Evolutionary conservation across 345 rosid species (phyloP).

Genomic region (Eucalyptus camaldulensis): DNA sequence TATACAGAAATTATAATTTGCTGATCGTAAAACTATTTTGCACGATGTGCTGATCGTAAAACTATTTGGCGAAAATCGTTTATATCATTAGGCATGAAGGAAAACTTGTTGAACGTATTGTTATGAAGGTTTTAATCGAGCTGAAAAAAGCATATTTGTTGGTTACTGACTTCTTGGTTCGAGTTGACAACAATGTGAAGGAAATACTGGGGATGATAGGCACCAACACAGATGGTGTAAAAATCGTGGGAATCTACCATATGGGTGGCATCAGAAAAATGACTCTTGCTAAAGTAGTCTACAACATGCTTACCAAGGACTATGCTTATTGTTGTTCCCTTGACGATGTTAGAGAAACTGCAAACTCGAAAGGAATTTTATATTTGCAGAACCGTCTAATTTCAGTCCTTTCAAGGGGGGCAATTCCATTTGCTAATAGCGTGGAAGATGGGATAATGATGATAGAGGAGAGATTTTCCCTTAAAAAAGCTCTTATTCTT

Average conservation of each 20-base stretch:
- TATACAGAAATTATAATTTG: no score
- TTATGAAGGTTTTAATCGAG: rapidly evolving
- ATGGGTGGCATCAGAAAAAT: neutral
- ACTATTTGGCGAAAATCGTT: no score
- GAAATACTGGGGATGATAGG: neutral
- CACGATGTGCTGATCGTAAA: no score
- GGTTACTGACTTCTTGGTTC: neutral
- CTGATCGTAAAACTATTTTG: no score
- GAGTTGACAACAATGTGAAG: neutral
- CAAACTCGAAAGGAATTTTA: neutral
- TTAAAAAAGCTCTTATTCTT: no score
- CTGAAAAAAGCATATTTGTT: neutral
- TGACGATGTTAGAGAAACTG: neutral
- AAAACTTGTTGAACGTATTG: rapidly evolving
- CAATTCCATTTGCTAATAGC: neutral
- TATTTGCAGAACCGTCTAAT: neutral
- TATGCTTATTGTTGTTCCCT: neutral
- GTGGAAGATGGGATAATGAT: no score
- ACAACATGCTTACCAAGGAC: neutral
- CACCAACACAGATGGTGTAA: neutral
- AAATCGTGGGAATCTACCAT: neutral
- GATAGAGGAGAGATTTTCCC: no score
- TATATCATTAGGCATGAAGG: no score
- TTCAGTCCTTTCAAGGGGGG: rapidly evolving
- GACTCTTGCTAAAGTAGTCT: neutral